Conservation (phyloP, 495 filamentous ascomycete species). For the Talaromyces stipitatus region DNA sequence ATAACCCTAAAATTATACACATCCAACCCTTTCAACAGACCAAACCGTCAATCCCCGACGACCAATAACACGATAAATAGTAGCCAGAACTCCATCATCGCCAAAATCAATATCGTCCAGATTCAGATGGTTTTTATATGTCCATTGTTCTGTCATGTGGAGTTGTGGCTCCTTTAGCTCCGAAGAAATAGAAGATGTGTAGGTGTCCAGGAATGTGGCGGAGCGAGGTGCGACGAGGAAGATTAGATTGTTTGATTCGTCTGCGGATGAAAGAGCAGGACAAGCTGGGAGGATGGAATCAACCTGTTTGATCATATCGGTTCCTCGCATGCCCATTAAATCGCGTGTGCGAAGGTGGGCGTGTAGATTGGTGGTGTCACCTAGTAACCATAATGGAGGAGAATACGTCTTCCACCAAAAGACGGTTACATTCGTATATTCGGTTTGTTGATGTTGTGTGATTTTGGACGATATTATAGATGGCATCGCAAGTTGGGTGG, state of each 20-base stretch:
- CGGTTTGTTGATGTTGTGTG: constrained; percentile 5
- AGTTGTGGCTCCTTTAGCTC: constrained; percentile 5
- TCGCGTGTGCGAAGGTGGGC: constrained; percentile 60
- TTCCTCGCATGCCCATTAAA: constrained; percentile 70
- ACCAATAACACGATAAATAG: constrained; percentile 67
- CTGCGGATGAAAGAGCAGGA: background rate
- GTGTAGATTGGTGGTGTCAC: constrained; percentile 53
- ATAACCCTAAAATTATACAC: background rate
- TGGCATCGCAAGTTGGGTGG: constrained; percentile 57
- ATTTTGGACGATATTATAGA: constrained; percentile 20
- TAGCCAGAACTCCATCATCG: constrained; percentile 71
- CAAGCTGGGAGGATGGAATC: constrained; percentile 48
- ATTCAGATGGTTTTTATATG: constrained; percentile 67
- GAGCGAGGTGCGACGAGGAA: constrained; percentile 67
- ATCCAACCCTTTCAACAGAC: constrained; percentile 45
- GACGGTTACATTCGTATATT: constrained; percentile 51
- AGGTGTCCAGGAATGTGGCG: constrained; percentile 62
- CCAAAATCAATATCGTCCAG: constrained; percentile 90
- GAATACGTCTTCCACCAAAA: constrained; percentile 99
- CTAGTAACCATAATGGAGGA: constrained; percentile 86
- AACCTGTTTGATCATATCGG: constrained; percentile 52
- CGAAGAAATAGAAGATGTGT: constrained; percentile 17
- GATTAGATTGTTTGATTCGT: constrained; percentile 24
- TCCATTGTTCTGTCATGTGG: constrained; percentile 60
- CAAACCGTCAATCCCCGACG: constrained; percentile 74